Percentiles rank a stretch among this genome's conserved stretches.
phyloP scores from a whole-genome alignment of 2,329 filamentous ascomycete genomes.

The Pseudodiploospora longispora region DNA sequence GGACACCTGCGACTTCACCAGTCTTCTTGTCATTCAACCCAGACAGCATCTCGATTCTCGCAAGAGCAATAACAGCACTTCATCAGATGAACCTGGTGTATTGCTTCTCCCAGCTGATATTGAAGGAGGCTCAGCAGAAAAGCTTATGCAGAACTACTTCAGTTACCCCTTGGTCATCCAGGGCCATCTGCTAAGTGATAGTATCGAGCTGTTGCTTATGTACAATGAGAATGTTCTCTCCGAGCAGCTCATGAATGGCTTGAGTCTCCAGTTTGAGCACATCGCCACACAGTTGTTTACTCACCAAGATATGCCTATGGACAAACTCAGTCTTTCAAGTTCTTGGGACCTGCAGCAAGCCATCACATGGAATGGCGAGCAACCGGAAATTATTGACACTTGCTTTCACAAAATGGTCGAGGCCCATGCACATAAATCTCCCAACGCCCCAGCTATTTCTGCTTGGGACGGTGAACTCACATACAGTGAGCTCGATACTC shows the following conservation, averaged over 20 bases:
- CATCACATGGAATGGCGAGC: conserved; percentile 3
- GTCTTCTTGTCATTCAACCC: conserved; percentile 9
- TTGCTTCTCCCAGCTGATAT: not conserved
- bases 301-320: not conserved
- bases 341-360: conserved; percentile 6
- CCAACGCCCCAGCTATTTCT: conserved; percentile 5
- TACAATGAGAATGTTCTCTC: conserved; percentile 5
- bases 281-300: not conserved
- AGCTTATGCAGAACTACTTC: conserved; percentile 5
- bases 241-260: not conserved
- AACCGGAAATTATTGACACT: conserved; percentile 1
- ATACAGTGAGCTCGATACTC: conserved; percentile 1
- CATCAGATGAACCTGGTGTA: not conserved
- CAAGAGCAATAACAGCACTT: not conserved
- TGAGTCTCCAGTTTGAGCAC: conserved; percentile 2
- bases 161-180: conserved; percentile 6
- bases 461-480: conserved; percentile 2
- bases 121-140: conserved; percentile 1
- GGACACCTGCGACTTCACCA: conserved; percentile 8
- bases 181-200: not conserved
- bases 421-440: not conserved
- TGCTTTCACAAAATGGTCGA: conserved; percentile 4
- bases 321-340: not conserved
- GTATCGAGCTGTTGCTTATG: not conserved
- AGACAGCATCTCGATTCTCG: conserved; percentile 1